Conservation (phyloP, 179 eudicot genomes). For the Camellia oleifera region DNA sequence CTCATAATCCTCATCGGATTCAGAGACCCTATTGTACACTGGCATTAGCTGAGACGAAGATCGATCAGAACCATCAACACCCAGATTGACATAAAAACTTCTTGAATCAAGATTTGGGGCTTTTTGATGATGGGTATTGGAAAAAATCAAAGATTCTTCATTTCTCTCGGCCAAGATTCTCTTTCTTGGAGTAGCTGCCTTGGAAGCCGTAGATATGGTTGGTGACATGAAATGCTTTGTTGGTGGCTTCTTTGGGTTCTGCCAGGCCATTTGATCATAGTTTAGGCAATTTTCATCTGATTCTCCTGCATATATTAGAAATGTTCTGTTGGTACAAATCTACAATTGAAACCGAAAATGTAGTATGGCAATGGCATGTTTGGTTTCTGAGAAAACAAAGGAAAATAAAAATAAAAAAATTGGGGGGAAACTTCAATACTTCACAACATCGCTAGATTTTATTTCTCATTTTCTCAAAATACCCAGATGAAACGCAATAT, state of each 20-base stretch:
- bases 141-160: constrained; percentile 13
- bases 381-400: constrained; percentile 11
- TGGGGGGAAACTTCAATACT: too few species aligned
- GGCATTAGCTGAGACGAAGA: constrained; percentile 8
- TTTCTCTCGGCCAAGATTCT: constrained; percentile 55
- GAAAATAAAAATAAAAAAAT: not conserved
- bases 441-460: too few species aligned
- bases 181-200: constrained; percentile 36
- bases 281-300: too few species aligned
- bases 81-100: not conserved
- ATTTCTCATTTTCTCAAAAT: too few species aligned
- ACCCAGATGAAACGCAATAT: too few species aligned
- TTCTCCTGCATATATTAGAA: too few species aligned
- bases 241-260: too few species aligned
- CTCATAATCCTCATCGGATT: constrained; percentile 19
- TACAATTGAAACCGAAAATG: too few species aligned
- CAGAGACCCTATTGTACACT: not conserved
- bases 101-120: constrained; percentile 22
- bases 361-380: not conserved
- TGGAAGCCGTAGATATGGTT: not conserved
- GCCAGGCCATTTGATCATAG: too few species aligned
- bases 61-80: constrained; percentile 6
- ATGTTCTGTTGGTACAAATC: too few species aligned
- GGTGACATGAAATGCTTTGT: too few species aligned
- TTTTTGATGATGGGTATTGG: constrained; percentile 14